phyloP scores from a whole-genome alignment of 768 basidiomycete species.

The Naganishia kalamii region DNA sequence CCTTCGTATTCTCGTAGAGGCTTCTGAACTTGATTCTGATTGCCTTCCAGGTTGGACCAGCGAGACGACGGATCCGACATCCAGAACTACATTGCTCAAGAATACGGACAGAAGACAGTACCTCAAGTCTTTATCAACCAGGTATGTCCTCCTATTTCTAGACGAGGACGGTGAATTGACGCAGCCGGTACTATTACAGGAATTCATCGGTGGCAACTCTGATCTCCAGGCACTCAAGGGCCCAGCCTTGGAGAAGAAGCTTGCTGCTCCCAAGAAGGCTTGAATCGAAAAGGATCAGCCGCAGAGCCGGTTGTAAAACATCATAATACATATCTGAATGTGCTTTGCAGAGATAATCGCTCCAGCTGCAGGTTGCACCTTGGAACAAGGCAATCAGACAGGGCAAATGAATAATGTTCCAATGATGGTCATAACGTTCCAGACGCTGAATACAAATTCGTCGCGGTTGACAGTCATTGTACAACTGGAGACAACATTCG shows the following conservation, averaged over 20 bases:
- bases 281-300: background rate
- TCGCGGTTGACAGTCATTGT: no score
- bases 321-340: background rate
- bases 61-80: slow-evolving; percentile 41
- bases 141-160: background rate
- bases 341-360: background rate
- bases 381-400: no score
- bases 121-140: slow-evolving; percentile 43
- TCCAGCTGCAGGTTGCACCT: no score
- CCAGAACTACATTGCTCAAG: slow-evolving; percentile 39
- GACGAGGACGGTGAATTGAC: background rate
- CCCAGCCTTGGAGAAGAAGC: slow-evolving; percentile 6
- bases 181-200: slow-evolving; percentile 16
- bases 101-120: slow-evolving; percentile 43
- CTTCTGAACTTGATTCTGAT: background rate
- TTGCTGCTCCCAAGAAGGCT: slow-evolving; percentile 20
- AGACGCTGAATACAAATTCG: no score
- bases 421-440: no score
- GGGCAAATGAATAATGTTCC: no score
- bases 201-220: slow-evolving; percentile 45
- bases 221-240: slow-evolving; percentile 33
- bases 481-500: no score
- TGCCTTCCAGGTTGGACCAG: slow-evolving; percentile 33
- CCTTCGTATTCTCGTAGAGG: background rate
- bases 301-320: slow-evolving; percentile 2